phyloP scores from a whole-genome alignment of 1,284 basidiomycete species.

The Anthracocystis panici-leucophaei region DNA sequence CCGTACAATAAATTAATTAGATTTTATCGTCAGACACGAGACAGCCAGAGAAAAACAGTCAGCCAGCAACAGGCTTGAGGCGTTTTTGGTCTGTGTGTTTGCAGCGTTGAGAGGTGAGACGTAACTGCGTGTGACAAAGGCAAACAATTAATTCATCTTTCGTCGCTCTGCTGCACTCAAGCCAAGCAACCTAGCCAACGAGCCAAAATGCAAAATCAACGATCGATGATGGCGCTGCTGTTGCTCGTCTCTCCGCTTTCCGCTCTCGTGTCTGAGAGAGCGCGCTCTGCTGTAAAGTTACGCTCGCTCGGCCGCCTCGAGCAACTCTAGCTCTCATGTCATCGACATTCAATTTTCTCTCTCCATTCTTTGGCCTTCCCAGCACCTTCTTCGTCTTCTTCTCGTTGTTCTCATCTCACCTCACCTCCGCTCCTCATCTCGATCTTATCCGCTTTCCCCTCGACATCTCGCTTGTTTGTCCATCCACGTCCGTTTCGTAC shows the following conservation, averaged over 20 bases:
- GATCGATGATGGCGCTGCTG: conserved; percentile 25
- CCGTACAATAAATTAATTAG: too few relatives aligned
- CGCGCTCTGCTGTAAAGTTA: background rate
- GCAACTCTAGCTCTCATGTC: background rate
- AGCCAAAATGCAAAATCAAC: conserved; percentile 5
- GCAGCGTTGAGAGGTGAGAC: background rate
- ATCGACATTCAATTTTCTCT: background rate
- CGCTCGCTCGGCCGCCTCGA: background rate
- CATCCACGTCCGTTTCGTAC: background rate
- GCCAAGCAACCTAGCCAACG: background rate
- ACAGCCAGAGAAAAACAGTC: background rate
- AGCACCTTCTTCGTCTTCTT: background rate
- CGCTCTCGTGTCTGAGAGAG: conserved; percentile 2
- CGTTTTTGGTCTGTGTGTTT: background rate
- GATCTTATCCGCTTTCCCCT: background rate
- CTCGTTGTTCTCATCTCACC: background rate
- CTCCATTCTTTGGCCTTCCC: conserved; percentile 1
- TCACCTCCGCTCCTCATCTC: background rate
- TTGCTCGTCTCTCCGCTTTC: conserved; percentile 2
- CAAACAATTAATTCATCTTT: background rate
- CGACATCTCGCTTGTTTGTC: background rate
- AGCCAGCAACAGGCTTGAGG: background rate
- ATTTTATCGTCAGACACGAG: background rate
- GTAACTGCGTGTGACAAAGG: background rate
- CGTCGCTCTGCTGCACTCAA: background rate